Conservation (phyloP, 371 early-diverging fungal species). For the Vairimorpha necatrix region DNA sequence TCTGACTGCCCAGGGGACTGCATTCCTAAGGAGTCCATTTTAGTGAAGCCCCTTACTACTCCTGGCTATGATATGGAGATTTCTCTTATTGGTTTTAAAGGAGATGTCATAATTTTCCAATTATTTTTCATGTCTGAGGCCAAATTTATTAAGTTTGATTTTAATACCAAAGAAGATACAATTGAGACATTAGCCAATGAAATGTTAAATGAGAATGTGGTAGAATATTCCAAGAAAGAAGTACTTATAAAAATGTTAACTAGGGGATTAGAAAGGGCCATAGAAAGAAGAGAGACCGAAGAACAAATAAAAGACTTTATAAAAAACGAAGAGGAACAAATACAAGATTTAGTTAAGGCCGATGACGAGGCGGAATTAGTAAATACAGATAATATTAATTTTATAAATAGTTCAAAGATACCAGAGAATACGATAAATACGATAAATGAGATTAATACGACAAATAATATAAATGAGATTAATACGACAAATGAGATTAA, state of each 20-base stretch:
- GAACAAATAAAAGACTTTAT: neutral
- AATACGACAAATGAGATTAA: neutral
- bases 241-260: constrained; percentile 32
- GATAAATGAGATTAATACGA: neutral
- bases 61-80: constrained; percentile 47
- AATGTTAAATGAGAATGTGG: constrained; percentile 67
- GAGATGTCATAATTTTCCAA: constrained; percentile 68
- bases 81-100: constrained; percentile 36
- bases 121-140: constrained; percentile 68
- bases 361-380: neutral
- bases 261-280: constrained; percentile 39
- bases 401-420: neutral
- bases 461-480: neutral
- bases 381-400: neutral
- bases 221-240: constrained; percentile 46
- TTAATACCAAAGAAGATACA: constrained; percentile 75
- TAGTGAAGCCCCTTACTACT: constrained; percentile 30
- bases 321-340: neutral
- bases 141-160: constrained; percentile 74
- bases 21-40: constrained; percentile 32
- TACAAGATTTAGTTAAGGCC: neutral
- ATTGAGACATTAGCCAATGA: constrained; percentile 80
- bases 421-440: neutral
- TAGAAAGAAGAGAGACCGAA: constrained; percentile 18
- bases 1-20: constrained; percentile 63